Evolutionary conservation across 257 asterid genomes (phyloP).

Genomic region (Solanum raphanifolium): DNA sequence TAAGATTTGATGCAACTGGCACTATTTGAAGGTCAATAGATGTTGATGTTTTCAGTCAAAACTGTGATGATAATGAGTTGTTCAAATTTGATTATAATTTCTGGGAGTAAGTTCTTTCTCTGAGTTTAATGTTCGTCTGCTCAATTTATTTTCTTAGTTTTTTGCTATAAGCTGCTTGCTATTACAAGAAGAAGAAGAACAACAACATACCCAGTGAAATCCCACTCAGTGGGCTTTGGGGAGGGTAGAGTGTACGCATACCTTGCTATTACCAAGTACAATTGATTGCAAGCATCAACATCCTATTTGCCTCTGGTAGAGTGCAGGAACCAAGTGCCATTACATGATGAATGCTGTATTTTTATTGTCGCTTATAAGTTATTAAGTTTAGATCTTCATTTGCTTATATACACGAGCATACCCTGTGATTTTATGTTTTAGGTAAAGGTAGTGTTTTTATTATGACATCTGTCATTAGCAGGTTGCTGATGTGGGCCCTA

Average conservation of each 20-base stretch:
- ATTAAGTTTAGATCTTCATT: neutral
- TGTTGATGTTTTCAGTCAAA: neutral
- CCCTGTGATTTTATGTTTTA: neutral
- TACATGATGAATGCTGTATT: neutral
- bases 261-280: neutral
- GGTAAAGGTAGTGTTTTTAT: neutral
- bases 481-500: conserved; percentile 45
- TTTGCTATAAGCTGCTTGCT: neutral
- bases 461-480: conserved; percentile 3
- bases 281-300: neutral
- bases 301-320: neutral
- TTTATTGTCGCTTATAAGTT: neutral
- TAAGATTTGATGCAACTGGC: neutral
- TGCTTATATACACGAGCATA: neutral
- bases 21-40: neutral
- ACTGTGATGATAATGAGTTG: neutral
- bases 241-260: neutral
- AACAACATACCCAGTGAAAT: neutral
- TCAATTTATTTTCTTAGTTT: neutral
- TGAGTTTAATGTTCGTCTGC: neutral
- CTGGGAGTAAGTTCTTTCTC: neutral
- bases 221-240: neutral
- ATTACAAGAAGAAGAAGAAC: neutral
- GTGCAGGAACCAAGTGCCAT: neutral
- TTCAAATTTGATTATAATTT: neutral